Percentiles rank a stretch among this genome's conserved stretches.
Conservation (phyloP, 2,329 filamentous ascomycete genomes). For the Rutstroemia sp. region DNA sequence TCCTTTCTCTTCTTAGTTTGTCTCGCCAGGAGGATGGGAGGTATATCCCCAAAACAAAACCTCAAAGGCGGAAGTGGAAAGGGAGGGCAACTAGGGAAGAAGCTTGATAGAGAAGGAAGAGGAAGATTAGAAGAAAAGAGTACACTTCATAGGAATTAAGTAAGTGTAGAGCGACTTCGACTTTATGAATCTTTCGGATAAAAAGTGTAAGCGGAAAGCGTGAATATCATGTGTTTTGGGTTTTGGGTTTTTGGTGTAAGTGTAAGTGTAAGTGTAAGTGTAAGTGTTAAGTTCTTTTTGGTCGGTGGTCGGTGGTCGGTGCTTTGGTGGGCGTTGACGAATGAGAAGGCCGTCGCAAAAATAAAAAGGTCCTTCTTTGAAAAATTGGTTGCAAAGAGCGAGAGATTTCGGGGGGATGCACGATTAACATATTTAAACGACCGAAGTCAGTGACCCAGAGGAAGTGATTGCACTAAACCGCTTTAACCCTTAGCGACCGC, state of each 20-base stretch:
- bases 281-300: too few relatives aligned
- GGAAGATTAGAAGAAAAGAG: background rate
- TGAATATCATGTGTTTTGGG: background rate
- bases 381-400: conserved; percentile 10
- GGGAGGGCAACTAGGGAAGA: too few relatives aligned
- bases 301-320: background rate
- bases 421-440: conserved; percentile 10
- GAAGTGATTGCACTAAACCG: background rate
- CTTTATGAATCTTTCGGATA: background rate
- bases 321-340: background rate
- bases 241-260: background rate
- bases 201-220: background rate
- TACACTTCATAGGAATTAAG: background rate
- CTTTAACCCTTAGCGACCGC: background rate
- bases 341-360: conserved; percentile 9
- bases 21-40: background rate
- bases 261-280: background rate
- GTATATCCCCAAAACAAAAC: background rate
- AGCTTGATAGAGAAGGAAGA: too few relatives aligned
- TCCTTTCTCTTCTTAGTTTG: background rate
- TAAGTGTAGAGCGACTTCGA: background rate
- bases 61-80: background rate
- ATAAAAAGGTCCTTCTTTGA: background rate
- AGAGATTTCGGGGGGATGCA: conserved; percentile 6
- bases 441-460: background rate